A percentile compares a stretch with the other conserved stretches of the same genome.
These are phyloP conservation scores for Termitomyces sp. DNA, from an alignment of 768 basidiomycete genomes.

Conservation along the genomic window DNA sequence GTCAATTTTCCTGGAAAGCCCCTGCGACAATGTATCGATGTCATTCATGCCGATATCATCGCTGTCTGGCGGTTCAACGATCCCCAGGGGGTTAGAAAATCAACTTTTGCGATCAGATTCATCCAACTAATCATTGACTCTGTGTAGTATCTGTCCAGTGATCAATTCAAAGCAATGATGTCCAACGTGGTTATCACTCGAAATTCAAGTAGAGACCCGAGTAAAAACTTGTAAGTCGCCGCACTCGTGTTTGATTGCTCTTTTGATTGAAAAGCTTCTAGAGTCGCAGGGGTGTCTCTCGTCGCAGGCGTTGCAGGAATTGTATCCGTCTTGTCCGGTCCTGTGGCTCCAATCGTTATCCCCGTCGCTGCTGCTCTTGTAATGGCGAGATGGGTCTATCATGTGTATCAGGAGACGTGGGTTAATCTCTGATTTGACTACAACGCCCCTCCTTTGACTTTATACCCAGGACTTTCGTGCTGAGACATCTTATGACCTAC, in stretches of 20 bases:
- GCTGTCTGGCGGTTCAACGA: constrained; percentile 19
- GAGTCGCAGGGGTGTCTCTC: constrained; percentile 4
- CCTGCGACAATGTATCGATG: constrained; percentile 15
- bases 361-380: constrained; percentile 14
- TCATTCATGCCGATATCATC: constrained; percentile 19
- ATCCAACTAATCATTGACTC: neutral
- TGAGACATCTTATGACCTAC: constrained; percentile 14
- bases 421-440: neutral
- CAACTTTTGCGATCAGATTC: neutral
- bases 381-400: constrained; percentile 15
- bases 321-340: constrained; percentile 6
- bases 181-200: constrained; percentile 7
- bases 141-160: constrained; percentile 12
- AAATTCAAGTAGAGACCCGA: neutral
- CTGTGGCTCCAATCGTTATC: constrained; percentile 15
- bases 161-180: constrained; percentile 14
- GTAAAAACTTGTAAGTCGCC: constrained; percentile 1
- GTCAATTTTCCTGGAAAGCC: constrained; percentile 13
- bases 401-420: constrained; percentile 17
- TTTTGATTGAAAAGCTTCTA: neutral
- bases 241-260: neutral
- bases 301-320: constrained; percentile 12
- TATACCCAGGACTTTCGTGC: constrained; percentile 2
- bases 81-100: constrained; percentile 12
- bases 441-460: neutral